A percentile compares a stretch with the other conserved stretches of the same genome.
Conservation (phyloP, 768 basidiomycete genomes). For the Pleurotus tuber-regium region DNA sequence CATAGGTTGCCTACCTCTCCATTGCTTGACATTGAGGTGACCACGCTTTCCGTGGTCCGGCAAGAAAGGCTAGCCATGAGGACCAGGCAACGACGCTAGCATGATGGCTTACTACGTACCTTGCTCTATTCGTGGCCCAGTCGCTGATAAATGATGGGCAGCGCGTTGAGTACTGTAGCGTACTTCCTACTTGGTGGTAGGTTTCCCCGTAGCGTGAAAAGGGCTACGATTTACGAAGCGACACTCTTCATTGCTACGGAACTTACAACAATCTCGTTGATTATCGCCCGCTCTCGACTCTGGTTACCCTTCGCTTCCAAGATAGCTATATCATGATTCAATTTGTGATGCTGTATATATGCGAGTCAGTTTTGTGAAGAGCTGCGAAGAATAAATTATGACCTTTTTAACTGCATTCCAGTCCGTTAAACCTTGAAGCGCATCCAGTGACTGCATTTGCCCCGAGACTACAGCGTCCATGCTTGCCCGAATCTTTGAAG, state of each 20-base stretch:
- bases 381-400: background rate
- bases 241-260: conserved; percentile 83
- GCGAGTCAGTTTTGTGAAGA: background rate
- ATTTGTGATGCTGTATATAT: conserved; percentile 61
- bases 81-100: too few species aligned
- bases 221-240: conserved; percentile 23
- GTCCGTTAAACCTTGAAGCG: conserved; percentile 53
- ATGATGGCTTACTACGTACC: too few species aligned
- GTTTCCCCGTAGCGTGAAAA: too few species aligned
- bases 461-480: conserved; percentile 65
- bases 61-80: too few species aligned
- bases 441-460: conserved; percentile 42
- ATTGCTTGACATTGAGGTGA: too few species aligned
- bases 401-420: conserved; percentile 79
- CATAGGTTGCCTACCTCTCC: too few species aligned
- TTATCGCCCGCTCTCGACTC: conserved; percentile 32
- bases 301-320: conserved; percentile 30
- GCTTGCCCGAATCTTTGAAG: conserved; percentile 40
- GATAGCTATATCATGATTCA: conserved; percentile 50
- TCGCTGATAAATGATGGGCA: too few species aligned
- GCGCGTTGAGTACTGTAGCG: too few species aligned
- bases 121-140: too few species aligned
- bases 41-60: too few species aligned
- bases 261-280: conserved; percentile 73
- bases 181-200: too few species aligned